These are phyloP conservation scores for Candida vartiovaarae DNA, from an alignment of 805 yeast species.

Conservation along the genomic window DNA sequence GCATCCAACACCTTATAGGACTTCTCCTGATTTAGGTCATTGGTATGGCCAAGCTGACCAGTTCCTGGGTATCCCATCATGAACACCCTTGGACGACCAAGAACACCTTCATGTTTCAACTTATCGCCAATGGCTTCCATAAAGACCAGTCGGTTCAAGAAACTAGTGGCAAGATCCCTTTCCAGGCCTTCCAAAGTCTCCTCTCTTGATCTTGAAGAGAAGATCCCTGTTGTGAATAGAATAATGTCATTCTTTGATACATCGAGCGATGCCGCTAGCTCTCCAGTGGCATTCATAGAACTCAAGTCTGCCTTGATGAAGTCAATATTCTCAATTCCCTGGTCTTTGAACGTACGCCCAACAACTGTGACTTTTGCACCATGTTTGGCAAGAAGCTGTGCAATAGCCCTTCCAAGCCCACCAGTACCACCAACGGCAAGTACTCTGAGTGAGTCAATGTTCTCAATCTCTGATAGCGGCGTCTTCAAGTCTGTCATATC, in stretches of 20 bases:
- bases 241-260: conserved; percentile 22
- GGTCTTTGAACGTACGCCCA: conserved; percentile 30
- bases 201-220: conserved; percentile 26
- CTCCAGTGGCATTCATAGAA: conserved; percentile 21
- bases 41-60: conserved; percentile 25
- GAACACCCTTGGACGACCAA: conserved; percentile 27
- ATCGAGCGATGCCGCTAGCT: conserved; percentile 21
- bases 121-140: conserved; percentile 23
- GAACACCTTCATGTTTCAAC: conserved; percentile 10
- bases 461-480: background rate
- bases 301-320: conserved; percentile 30
- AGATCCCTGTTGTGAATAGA: conserved; percentile 35
- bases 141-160: conserved; percentile 29
- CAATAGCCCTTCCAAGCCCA: conserved; percentile 33
- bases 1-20: conserved; percentile 24
- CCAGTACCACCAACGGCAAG: conserved; percentile 35
- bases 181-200: conserved; percentile 33
- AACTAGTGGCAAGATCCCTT: conserved; percentile 32
- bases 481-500: background rate
- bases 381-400: conserved; percentile 17
- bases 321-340: conserved; percentile 18
- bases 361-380: conserved; percentile 31
- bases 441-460: conserved; percentile 1
- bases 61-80: conserved; percentile 35
- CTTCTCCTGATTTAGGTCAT: conserved; percentile 29